Conservation (phyloP, 2,329 filamentous ascomycete species). For the Gaeumannomyces tritici region DNA sequence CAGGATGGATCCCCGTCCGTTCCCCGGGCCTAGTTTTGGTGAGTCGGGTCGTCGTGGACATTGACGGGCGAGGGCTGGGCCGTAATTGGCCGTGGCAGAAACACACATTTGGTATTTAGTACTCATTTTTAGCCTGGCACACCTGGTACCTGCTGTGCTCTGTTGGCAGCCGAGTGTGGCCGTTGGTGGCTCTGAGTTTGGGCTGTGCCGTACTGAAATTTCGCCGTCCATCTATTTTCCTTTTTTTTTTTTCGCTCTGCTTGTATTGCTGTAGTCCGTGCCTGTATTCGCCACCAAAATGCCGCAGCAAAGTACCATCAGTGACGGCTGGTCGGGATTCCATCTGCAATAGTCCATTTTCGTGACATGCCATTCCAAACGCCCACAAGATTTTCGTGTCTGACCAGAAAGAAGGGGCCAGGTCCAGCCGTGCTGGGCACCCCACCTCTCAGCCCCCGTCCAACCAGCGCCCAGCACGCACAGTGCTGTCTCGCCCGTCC, state of each 20-base stretch:
- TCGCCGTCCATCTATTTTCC: no score
- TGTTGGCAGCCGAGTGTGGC: no score
- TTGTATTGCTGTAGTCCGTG: neutral
- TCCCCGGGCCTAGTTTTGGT: neutral
- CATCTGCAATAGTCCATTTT: no score
- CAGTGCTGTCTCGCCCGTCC: neutral
- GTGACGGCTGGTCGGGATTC: no score
- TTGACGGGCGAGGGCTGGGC: no score
- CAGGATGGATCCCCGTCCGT: neutral
- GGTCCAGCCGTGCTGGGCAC: neutral
- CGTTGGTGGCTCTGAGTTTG: neutral
- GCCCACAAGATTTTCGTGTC: neutral
- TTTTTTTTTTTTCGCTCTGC: no score
- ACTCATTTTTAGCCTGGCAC: no score
- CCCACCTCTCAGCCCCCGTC: neutral
- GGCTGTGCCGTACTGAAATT: neutral
- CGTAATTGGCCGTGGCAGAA: neutral
- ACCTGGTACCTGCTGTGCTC: neutral
- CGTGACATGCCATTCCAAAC: neutral
- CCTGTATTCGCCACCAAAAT: no score
- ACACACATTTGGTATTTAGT: no score
- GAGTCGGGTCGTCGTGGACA: neutral
- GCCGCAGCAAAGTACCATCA: no score
- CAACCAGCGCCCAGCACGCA: neutral
- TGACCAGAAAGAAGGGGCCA: neutral